phyloP scores from a whole-genome alignment of 768 basidiomycete genomes.

The Coprinellus aureogranulatus region DNA sequence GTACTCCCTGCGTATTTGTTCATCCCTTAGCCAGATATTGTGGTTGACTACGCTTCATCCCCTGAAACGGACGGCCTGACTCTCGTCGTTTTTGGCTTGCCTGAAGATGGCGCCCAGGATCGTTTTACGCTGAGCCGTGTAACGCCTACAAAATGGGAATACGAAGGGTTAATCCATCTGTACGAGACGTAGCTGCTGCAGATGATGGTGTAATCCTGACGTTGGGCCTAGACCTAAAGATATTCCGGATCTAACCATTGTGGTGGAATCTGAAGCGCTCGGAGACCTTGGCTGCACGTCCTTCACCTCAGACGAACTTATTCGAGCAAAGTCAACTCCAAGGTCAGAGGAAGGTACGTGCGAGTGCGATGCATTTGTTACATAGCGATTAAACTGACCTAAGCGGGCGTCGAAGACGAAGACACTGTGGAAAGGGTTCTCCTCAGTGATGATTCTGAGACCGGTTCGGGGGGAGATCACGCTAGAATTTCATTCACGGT shows the following conservation, averaged over 20 bases:
- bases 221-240: neutral
- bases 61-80: neutral
- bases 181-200: no score
- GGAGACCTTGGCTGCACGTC: neutral
- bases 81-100: neutral
- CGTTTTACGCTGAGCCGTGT: neutral
- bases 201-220: no score
- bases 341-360: neutral
- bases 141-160: neutral
- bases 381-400: neutral
- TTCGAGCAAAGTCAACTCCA: neutral
- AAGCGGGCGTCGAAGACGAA: neutral
- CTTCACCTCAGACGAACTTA: neutral
- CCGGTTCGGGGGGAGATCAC: no score
- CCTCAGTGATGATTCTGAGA: no score
- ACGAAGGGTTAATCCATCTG: neutral
- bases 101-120: neutral
- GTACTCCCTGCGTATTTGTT: neutral
- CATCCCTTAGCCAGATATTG: neutral
- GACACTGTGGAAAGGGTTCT: no score
- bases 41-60: neutral
- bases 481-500: no score
- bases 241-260: neutral
- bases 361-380: neutral
- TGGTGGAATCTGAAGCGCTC: neutral